phyloP scores from a whole-genome alignment of 2,329 filamentous ascomycete species.

The Stemphylium lycopersici region DNA sequence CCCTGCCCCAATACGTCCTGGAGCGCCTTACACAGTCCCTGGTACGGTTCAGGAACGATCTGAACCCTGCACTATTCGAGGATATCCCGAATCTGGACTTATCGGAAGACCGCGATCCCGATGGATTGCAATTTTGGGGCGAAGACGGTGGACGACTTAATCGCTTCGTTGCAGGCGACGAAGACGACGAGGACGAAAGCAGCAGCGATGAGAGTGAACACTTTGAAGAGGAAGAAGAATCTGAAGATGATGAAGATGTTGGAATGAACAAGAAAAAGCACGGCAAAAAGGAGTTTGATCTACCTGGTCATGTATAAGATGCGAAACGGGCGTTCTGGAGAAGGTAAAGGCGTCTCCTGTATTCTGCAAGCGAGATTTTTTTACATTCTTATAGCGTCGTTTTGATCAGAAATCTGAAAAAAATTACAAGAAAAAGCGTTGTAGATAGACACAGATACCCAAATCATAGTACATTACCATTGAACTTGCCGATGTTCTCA shows the following conservation, averaged over 20 bases:
- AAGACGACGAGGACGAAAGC: conserved; percentile 42
- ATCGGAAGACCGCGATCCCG: conserved; percentile 33
- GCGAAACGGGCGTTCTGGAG: conserved; percentile 18
- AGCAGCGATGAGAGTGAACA: conserved; percentile 45
- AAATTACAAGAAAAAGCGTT: neutral
- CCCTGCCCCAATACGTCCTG: conserved; percentile 54
- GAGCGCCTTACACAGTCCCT: conserved; percentile 54
- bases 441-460: conserved; percentile 8
- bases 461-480: neutral
- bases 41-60: conserved; percentile 54
- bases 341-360: conserved; percentile 3
- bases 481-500: neutral
- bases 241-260: conserved; percentile 37
- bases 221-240: conserved; percentile 40
- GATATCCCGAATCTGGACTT: conserved; percentile 42
- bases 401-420: neutral
- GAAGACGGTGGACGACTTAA: conserved; percentile 36
- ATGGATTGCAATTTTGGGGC: conserved; percentile 43
- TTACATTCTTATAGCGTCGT: neutral
- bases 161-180: conserved; percentile 29
- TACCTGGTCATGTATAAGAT: conserved; percentile 47
- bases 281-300: conserved; percentile 38
- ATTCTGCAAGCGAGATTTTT: neutral
- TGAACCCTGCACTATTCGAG: conserved; percentile 44
- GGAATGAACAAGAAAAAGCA: conserved; percentile 26